Base-by-base conservation (phyloP, 1,284 basidiomycete species). In the Caloboletus inedulis region DNA sequence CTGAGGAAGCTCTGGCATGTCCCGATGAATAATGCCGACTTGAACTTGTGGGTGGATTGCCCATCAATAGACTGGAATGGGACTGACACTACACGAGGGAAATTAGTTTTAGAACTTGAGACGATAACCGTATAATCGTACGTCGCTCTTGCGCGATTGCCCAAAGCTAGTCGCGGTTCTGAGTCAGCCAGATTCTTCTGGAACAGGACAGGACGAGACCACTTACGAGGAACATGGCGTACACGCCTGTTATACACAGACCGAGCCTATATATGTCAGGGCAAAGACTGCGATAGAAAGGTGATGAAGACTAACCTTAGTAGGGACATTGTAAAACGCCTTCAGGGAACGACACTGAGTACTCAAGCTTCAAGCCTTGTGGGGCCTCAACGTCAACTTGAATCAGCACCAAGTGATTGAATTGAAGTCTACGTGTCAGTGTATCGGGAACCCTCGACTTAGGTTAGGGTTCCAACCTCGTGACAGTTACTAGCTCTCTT, bases 121-220 rank as follows among this genome's bases (percentile, higher is more conserved):
- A 16, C 8, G 16, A 43, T 13, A 36, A 21, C 23, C 14, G 16
- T 19, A 18, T 23, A n/a, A 74, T 10, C 86, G 66, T 72, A 94
- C 92, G 68, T 73, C 92, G 79, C 75, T 96, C 92, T 75, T 96
- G 93, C 16, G 92, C 91, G 51, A 96, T 85, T 14, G 91, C 92
- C 92, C 92, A 96, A 50, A 94, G 71, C 57, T 57, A 46, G 58
- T 58, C 50, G 59, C 58, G 23, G 46, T 35, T 12, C 56, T 34
- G 36, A 34, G 43, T 52, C 37, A 48, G 30, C 33, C 51, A 14
- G 43, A 40, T 33, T 36, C 10, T 35, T 6, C 23, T 27, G 10
- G 25, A 18, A 19, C 34, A 13, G 54, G 25, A 56, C 21, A 50
- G 44, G 31, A 36, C 50, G 40, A 25, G 33, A 39, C 41, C 1